Evolutionary conservation across 140 eudicot genomes (phyloP), one percentile per base, ranked within the genome.

Genomic region (Eryngium alpinum): DNA sequence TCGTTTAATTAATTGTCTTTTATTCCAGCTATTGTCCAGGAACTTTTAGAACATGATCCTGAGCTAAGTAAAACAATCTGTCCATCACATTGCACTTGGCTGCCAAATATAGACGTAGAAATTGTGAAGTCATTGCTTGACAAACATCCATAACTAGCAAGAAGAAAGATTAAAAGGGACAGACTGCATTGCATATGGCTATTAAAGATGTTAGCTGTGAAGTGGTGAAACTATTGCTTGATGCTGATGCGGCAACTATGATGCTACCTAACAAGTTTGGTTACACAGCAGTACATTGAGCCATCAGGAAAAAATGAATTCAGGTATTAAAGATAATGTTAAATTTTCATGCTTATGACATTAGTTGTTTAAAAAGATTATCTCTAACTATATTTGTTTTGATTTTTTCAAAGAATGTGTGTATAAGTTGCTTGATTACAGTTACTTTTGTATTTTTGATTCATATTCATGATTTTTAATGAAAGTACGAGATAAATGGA

Each of bases 141-240:
- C 14, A 93, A 88, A 81, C 97, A 95, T 76, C 89, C 96, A 22
- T 84, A 84, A 33, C 80, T 95, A 77, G 99, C 97, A 51, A 86
- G 93, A 82, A 91, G 88, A 79, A 92, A 32, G 99, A 95, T 83
- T 92, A 81, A 81, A 95, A 95, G 82, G 97, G 97, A 52, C 99
- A 95, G 72, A 92, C 99, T 66, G 96, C 99, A 38, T 87, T 95
- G 65, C 99, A 95, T 86, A 91, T 95, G 97, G 99, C 97, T 77
- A 97, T 92, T 16, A 95, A 95, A 90, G 99, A 97, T 32, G 86
- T 81, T 76, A 92, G 88, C 81, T 82, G 87, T 77, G 97, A 86
- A 80, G 97, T 92, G 80, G 99, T 95, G 22, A 91, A 85, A 77
- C 81, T 88, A 83, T 89, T 95, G 75, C 89, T 95, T 22, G 91